phyloP scores from a whole-genome alignment of 805 yeast species.

The Nakazawaea wickerhamii region DNA sequence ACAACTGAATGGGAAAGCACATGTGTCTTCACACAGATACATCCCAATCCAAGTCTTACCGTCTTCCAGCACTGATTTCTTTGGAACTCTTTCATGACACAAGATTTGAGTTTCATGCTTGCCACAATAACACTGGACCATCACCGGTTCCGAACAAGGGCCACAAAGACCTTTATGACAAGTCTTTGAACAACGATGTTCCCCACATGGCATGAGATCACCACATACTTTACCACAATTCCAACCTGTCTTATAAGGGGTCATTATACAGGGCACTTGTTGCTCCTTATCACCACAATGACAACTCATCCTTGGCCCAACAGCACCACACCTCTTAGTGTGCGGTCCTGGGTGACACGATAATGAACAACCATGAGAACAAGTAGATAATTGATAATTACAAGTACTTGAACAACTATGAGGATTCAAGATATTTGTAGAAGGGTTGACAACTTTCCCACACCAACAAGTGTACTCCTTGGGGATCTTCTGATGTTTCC shows the following conservation, averaged over 20 bases:
- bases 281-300: slow-evolving; percentile 63
- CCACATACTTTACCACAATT: slow-evolving; percentile 58
- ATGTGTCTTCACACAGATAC: slow-evolving; percentile 39
- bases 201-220: slow-evolving; percentile 61
- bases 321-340: slow-evolving; percentile 65
- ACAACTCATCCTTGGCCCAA: slow-evolving; percentile 68
- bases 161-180: slow-evolving; percentile 90
- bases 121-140: slow-evolving; percentile 74
- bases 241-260: slow-evolving; percentile 67
- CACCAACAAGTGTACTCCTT: slow-evolving; percentile 79
- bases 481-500: slow-evolving; percentile 41
- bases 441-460: slow-evolving; percentile 69
- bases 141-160: slow-evolving; percentile 46
- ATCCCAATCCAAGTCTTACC: slow-evolving; percentile 42
- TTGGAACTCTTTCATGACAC: slow-evolving; percentile 40
- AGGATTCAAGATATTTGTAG: slow-evolving; percentile 52
- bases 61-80: slow-evolving; percentile 21
- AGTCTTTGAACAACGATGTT: slow-evolving; percentile 53
- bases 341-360: slow-evolving; percentile 91
- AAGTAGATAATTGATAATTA: slow-evolving; percentile 43
- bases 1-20: slow-evolving; percentile 55
- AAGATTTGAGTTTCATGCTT: slow-evolving; percentile 34
- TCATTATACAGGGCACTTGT: slow-evolving; percentile 69
- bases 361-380: slow-evolving; percentile 71
- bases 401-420: slow-evolving; percentile 91